Evolutionary conservation across 257 asterid species (phyloP).

Genomic region (Lantana camara): DNA sequence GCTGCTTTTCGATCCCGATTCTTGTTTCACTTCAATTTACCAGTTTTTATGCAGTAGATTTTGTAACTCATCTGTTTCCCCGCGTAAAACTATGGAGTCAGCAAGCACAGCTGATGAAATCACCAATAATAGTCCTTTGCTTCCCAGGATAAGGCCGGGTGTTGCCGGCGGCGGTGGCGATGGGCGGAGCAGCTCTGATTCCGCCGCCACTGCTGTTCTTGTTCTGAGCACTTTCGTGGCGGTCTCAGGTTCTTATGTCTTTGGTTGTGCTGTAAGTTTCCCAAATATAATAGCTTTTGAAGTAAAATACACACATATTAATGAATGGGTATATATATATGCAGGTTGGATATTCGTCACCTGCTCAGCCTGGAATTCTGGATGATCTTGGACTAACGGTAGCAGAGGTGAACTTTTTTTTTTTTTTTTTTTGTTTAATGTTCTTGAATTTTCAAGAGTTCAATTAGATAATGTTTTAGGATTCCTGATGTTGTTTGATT

Average conservation of each 20-base stretch:
- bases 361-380: conserved; percentile 76
- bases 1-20: too few relatives aligned
- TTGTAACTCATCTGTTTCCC: neutral
- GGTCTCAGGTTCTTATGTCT: conserved; percentile 79
- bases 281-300: neutral
- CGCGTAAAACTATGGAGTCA: conserved; percentile 33
- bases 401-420: conserved; percentile 52
- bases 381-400: conserved; percentile 68
- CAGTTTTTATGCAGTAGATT: neutral
- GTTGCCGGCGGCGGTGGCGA: conserved; percentile 29
- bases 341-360: conserved; percentile 88
- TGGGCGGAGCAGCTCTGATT: conserved; percentile 32
- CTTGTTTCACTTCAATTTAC: neutral
- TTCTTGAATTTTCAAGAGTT: neutral
- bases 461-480: neutral
- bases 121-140: conserved; percentile 37
- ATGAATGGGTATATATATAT: neutral
- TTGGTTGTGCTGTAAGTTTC: conserved; percentile 90
- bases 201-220: conserved; percentile 56
- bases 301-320: neutral
- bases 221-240: conserved; percentile 73
- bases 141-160: conserved; percentile 30
- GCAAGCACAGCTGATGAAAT: conserved; percentile 24
- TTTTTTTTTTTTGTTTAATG: too few relatives aligned
- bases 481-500: neutral